Conservation (phyloP, 2,329 filamentous ascomycete species). For the Ascochyta fabae region DNA sequence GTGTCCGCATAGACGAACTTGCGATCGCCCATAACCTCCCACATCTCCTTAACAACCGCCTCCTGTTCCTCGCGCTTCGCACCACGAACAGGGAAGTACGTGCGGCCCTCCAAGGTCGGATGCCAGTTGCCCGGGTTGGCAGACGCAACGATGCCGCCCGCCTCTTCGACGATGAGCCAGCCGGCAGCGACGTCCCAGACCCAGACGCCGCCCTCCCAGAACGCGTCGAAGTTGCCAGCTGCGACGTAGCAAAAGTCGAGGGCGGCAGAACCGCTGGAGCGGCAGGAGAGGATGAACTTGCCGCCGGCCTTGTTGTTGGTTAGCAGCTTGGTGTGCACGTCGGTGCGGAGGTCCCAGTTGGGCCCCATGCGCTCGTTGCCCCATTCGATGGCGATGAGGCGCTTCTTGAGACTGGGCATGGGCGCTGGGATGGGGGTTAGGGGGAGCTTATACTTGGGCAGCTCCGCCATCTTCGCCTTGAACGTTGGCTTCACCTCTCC, state of each 20-base stretch:
- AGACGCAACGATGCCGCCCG: constrained; percentile 46
- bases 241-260: constrained; percentile 51
- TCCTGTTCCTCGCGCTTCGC: constrained; percentile 42
- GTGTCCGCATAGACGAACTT: constrained; percentile 36
- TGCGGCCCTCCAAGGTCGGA: constrained; percentile 41
- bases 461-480: constrained; percentile 3
- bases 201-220: constrained; percentile 49
- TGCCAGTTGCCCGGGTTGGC: constrained; percentile 48
- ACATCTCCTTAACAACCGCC: constrained; percentile 44
- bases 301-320: constrained; percentile 37
- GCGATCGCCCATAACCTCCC: constrained; percentile 44
- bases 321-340: constrained; percentile 38
- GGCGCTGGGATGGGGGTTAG: constrained; percentile 32
- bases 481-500: constrained; percentile 1
- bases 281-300: constrained; percentile 44
- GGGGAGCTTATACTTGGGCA: constrained; percentile 36
- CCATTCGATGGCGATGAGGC: constrained; percentile 47
- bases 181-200: constrained; percentile 49
- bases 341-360: constrained; percentile 47
- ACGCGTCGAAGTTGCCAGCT: constrained; percentile 42
- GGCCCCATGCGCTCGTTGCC: constrained; percentile 45
- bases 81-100: constrained; percentile 44
- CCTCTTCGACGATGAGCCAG: constrained; percentile 49
- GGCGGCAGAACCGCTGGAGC: constrained; percentile 46
- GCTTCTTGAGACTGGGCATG: constrained; percentile 38